These are phyloP conservation scores for Coriaria nepalensis DNA, from an alignment of 306 rosid genomes.

Conservation along the genomic window DNA sequence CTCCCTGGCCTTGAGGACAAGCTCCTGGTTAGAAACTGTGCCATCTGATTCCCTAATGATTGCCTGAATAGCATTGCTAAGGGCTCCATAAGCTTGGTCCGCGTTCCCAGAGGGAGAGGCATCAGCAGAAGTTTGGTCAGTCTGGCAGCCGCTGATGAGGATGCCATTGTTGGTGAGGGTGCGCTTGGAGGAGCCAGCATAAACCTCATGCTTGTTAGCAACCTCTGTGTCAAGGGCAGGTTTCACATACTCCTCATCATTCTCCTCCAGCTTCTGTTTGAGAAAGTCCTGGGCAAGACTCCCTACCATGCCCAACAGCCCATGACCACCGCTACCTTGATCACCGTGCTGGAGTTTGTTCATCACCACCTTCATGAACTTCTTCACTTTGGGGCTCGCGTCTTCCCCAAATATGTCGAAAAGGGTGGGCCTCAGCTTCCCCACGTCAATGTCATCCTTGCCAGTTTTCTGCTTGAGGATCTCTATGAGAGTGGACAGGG, in stretches of 20 bases:
- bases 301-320: conserved; percentile 48
- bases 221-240: conserved; percentile 55
- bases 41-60: conserved; percentile 38
- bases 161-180: conserved; percentile 34
- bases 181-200: conserved; percentile 37
- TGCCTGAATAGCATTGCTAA: conserved; percentile 55
- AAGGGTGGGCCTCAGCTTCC: conserved; percentile 75
- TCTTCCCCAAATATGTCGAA: conserved; percentile 54
- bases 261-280: conserved; percentile 31
- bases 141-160: conserved; percentile 72
- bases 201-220: conserved; percentile 34
- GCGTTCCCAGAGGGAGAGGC: conserved; percentile 48
- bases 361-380: conserved; percentile 44
- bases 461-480: conserved; percentile 90
- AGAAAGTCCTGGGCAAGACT: conserved; percentile 67
- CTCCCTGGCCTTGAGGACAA: conserved; percentile 42
- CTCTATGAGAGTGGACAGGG: conserved; percentile 71
- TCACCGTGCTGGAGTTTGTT: conserved; percentile 29
- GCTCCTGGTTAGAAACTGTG: conserved; percentile 33
- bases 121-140: conserved; percentile 65
- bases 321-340: conserved; percentile 24
- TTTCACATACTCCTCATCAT: conserved; percentile 54
- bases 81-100: conserved; percentile 50
- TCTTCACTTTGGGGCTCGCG: conserved; percentile 74
- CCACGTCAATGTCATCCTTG: conserved; percentile 73